A percentile compares a stretch with the other conserved stretches of the same genome.
phyloP scores from a whole-genome alignment of 441 rosid genomes.

The Eugenia klotzschiana region DNA sequence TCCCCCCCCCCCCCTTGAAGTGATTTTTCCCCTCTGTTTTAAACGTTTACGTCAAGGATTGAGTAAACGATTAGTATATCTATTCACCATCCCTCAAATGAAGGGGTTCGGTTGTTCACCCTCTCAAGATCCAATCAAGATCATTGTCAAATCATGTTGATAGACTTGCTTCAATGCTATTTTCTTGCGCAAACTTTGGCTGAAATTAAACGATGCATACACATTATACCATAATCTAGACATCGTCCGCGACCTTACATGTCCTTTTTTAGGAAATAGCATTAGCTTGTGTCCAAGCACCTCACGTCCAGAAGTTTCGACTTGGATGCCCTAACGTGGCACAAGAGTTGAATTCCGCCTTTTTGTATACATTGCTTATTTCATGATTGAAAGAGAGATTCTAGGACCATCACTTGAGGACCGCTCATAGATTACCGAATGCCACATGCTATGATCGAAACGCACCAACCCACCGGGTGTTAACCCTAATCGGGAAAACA shows the following conservation, averaged over 20 bases:
- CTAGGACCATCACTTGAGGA: background rate
- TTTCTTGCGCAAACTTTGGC: background rate
- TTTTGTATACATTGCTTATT: background rate
- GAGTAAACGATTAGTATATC: background rate
- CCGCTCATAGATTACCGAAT: background rate
- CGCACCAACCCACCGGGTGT: background rate
- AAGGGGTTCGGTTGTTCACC: background rate
- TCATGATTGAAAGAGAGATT: background rate
- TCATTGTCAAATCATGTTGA: background rate
- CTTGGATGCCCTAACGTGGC: accelerated
- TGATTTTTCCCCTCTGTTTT: too few species aligned
- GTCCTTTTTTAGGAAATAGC: background rate
- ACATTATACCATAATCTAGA: background rate
- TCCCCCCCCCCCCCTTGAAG: too few species aligned
- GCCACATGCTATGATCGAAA: background rate
- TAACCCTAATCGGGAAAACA: too few species aligned
- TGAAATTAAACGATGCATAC: background rate
- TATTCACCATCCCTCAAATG: background rate
- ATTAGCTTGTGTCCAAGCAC: background rate
- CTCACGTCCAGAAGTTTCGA: accelerated
- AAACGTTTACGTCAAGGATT: background rate
- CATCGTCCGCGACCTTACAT: accelerated
- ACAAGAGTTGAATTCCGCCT: accelerated
- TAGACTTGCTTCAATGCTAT: background rate
- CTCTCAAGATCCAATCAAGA: background rate